phyloP scores from a whole-genome alignment of 352 stramenopile species.

The Phytophthora ohioensis region DNA sequence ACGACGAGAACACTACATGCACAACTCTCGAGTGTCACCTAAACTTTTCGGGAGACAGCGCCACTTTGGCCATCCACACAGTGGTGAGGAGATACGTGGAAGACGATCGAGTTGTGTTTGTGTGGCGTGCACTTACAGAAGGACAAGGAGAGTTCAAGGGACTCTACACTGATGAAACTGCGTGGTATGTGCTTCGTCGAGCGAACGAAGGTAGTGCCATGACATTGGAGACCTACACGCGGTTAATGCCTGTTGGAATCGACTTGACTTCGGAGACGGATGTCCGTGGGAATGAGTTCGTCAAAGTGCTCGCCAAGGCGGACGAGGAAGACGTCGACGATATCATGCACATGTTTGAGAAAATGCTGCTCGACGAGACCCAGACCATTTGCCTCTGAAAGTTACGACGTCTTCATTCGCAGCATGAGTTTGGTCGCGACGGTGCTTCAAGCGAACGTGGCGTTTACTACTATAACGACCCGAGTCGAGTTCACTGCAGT shows the following conservation, averaged over 20 bases:
- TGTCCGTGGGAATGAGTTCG: conserved; percentile 5
- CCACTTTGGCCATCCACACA: background rate
- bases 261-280: background rate
- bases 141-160: conserved; percentile 37
- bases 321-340: conserved; percentile 4
- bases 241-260: background rate
- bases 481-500: too few species aligned
- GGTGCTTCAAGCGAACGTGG: too few species aligned
- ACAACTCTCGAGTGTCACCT: background rate
- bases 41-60: background rate
- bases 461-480: too few species aligned
- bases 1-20: conserved; percentile 3
- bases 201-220: background rate
- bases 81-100: conserved; percentile 51
- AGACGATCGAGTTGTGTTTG: conserved; percentile 48
- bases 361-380: background rate
- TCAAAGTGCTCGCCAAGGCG: conserved; percentile 1
- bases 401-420: too few species aligned
- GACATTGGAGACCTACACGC: conserved; percentile 4
- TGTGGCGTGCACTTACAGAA: conserved; percentile 48
- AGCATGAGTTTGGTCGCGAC: too few species aligned
- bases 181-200: conserved; percentile 40
- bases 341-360: background rate
- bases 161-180: conserved; percentile 53
- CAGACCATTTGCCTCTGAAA: background rate